These are phyloP conservation scores for Fusarium longipes DNA, from an alignment of 2,329 filamentous ascomycete species.

Conservation along the genomic window DNA sequence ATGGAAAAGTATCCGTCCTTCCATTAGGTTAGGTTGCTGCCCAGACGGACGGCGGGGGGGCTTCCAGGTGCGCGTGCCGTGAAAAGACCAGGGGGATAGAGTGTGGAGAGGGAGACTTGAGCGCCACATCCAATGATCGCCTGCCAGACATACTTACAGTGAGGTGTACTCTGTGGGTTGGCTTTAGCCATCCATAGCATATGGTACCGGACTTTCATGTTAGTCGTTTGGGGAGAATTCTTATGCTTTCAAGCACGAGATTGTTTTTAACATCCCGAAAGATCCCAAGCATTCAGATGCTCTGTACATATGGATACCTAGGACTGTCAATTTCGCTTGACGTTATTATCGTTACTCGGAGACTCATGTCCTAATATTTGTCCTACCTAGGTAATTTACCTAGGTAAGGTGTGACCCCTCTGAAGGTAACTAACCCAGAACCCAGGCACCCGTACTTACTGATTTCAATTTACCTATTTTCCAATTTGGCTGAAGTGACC, in stretches of 20 bases:
- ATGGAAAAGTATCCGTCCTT: constrained; percentile 18
- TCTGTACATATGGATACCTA: background rate
- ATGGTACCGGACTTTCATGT: background rate
- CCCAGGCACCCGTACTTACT: too few relatives aligned
- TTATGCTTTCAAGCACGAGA: background rate
- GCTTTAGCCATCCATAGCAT: background rate
- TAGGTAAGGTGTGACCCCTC: constrained; percentile 13
- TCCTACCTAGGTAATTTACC: background rate
- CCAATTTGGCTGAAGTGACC: constrained; percentile 30
- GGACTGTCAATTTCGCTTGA: background rate
- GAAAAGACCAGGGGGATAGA: constrained; percentile 22
- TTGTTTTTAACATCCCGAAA: background rate
- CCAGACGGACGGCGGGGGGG: constrained; percentile 1
- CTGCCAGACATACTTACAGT: background rate
- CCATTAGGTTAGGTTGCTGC: background rate
- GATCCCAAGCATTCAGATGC: background rate
- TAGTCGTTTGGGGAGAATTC: background rate
- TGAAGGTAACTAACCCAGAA: too few relatives aligned
- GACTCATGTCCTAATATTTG: background rate
- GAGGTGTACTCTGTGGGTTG: too few relatives aligned
- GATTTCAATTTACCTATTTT: background rate
- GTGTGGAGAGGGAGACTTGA: constrained; percentile 21
- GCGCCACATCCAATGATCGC: constrained; percentile 1
- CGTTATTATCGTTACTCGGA: background rate
- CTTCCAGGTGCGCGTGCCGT: constrained; percentile 33